A percentile compares a stretch with the other conserved stretches of the same genome.
phyloP scores from a whole-genome alignment of 805 yeast species.

The Barnettozyma populi region DNA sequence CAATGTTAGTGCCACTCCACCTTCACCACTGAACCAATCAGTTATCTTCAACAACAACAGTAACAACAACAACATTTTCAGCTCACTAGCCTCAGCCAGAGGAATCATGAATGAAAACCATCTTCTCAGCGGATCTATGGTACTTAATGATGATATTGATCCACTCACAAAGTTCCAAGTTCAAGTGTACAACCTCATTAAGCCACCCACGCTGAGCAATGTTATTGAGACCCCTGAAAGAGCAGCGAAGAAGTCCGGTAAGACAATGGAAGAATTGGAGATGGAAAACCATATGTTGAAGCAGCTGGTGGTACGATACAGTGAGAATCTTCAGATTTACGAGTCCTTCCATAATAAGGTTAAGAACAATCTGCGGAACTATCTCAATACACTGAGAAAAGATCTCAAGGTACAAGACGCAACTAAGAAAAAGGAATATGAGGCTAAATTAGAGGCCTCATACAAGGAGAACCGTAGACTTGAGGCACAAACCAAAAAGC shows the following conservation, averaged over 20 bases:
- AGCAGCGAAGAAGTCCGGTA: constrained; percentile 14
- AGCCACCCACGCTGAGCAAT: constrained; percentile 14
- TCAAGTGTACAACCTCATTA: constrained; percentile 18
- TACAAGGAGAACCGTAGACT: constrained; percentile 39
- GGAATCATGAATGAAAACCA: constrained; percentile 7
- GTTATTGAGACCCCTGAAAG: constrained; percentile 2
- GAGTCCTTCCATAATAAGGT: constrained; percentile 21
- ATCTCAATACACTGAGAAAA: constrained; percentile 26
- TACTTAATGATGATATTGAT: constrained; percentile 12
- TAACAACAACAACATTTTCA: constrained; percentile 3
- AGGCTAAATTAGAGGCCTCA: constrained; percentile 31
- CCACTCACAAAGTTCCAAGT: constrained; percentile 21
- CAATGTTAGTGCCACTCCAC: background rate
- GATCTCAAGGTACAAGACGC: constrained; percentile 37
- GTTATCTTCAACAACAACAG: constrained; percentile 3
- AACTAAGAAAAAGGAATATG: constrained; percentile 30
- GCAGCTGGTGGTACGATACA: constrained; percentile 16
- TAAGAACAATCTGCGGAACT: constrained; percentile 25
- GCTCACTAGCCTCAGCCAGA: constrained; percentile 13
- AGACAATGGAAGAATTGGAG: constrained; percentile 25
- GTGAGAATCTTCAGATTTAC: constrained; percentile 20
- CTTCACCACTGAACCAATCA: background rate
- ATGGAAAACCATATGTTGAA: constrained; percentile 27
- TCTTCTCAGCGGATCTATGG: constrained; percentile 1
- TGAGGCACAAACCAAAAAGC: constrained; percentile 43